These are phyloP conservation scores for Nicotiana otophora DNA, from an alignment of 257 asterid genomes.

Conservation along the genomic window DNA sequence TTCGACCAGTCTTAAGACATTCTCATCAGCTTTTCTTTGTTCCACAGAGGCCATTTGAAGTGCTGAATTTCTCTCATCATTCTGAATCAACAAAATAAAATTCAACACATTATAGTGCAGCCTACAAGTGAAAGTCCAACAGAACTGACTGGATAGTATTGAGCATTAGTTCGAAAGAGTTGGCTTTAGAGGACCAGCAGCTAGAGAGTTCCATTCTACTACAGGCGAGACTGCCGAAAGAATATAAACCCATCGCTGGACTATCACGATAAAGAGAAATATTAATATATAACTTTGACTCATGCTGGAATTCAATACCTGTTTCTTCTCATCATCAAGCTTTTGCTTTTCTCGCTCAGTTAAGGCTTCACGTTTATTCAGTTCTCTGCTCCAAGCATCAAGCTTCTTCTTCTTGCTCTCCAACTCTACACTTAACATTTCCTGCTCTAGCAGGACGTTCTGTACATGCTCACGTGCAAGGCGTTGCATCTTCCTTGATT, in stretches of 20 bases:
- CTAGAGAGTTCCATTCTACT: not conserved
- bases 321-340: conserved; percentile 75
- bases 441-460: conserved; percentile 68
- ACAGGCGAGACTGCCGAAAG: not conserved
- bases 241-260: not conserved
- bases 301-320: conserved; percentile 34
- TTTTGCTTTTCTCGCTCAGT: conserved; percentile 77
- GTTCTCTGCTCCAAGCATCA: conserved; percentile 72
- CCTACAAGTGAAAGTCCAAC: too few relatives aligned
- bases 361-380: conserved; percentile 68
- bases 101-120: not conserved
- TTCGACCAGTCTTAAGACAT: conserved; percentile 74
- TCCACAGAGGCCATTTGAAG: conserved; percentile 80
- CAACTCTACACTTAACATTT: conserved; percentile 53
- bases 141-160: too few relatives aligned
- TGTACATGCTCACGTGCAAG: conserved; percentile 61
- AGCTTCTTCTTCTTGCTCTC: conserved; percentile 60
- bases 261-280: not conserved
- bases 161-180: not conserved
- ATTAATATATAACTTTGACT: not conserved
- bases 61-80: conserved; percentile 56
- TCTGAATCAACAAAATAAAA: conserved; percentile 31
- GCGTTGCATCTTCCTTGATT: conserved; percentile 72
- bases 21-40: conserved; percentile 69
- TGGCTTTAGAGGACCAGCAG: not conserved